Base-by-base conservation (phyloP, 768 basidiomycete species). In the Erythrobasidium yunnanense region DNA sequence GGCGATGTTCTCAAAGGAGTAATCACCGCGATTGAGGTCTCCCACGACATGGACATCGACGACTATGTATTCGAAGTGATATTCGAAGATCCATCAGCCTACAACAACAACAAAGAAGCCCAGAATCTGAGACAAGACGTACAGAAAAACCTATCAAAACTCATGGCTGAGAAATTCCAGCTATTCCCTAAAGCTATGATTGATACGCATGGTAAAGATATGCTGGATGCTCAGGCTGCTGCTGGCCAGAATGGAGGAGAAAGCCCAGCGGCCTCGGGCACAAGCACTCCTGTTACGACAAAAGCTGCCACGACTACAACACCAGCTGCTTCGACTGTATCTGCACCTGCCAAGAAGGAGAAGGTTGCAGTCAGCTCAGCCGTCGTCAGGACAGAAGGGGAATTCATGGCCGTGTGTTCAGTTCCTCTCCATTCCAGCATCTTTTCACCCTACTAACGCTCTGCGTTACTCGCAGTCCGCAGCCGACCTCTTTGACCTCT, bases 31-130 rank as follows among this genome's bases (percentile, higher is more conserved):
- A 45, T 63, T 15, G 73, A 73, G 66, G 71, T 73, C 35, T 50
- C 62, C 20, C 73, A 73, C 66, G 73, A 73, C 60, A 72, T 73
- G 71, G 73, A 72, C 51, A 71, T 72, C 45, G 71, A 71, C 55
- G 71, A 73, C 30, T 73, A 73, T 56, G 50, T 35, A 18, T 73
- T 73, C 67, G 69, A 71, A 33, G 63, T 57, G 4, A 45, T 55
- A 4, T n/a, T 71, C 55, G 49, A 63, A 38, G 60, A 65, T 29
- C 45, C 51, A 46, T 60, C 67, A 20, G 38, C 62, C 7, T 46
- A 65, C 17, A 65, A 65, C 1, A 42, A 29, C 18, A 63, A 70
- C 45, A 51, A 57, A 23, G 71, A 73, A 45, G 72, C 72, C 18
- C 67, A 71, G 18, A 66, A 63, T 1, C 66, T 71, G 47, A 53